Evolutionary conservation across 345 rosid genomes (phyloP).

Genomic region (Gossypium thurberi): DNA sequence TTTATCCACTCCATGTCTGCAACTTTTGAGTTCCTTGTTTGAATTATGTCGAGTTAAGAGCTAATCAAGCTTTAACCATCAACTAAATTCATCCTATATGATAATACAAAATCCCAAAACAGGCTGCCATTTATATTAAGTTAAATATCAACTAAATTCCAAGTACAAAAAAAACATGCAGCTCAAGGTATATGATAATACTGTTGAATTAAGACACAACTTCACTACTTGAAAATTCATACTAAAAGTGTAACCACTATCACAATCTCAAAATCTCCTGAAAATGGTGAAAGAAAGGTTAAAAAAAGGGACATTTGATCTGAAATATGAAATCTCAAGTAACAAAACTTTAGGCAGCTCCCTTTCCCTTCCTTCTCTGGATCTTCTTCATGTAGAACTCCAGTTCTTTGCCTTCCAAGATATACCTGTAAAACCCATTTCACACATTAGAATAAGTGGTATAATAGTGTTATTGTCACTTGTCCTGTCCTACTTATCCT

Average conservation of each 20-base stretch:
- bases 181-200: neutral
- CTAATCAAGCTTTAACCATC: too few species aligned
- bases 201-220: slow-evolving; percentile 2
- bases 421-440: slow-evolving; percentile 37
- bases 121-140: neutral
- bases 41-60: too few species aligned
- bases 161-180: neutral
- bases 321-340: neutral
- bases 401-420: slow-evolving; percentile 63
- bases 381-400: slow-evolving; percentile 80
- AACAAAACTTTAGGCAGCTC: slow-evolving; percentile 42
- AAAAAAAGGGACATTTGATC: neutral
- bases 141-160: neutral
- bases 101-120: neutral
- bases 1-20: too few species aligned
- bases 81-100: too few species aligned
- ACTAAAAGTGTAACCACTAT: neutral
- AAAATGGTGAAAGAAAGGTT: neutral
- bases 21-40: too few species aligned
- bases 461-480: neutral
- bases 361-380: slow-evolving; percentile 87
- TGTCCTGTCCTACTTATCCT: neutral
- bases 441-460: neutral
- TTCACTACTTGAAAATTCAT: neutral
- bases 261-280: slow-evolving; percentile 9